A percentile compares a stretch with the other conserved stretches of the same genome.
These are phyloP conservation scores for Agrostemma githago DNA, from an alignment of 148 eudicot species.

Conservation along the genomic window DNA sequence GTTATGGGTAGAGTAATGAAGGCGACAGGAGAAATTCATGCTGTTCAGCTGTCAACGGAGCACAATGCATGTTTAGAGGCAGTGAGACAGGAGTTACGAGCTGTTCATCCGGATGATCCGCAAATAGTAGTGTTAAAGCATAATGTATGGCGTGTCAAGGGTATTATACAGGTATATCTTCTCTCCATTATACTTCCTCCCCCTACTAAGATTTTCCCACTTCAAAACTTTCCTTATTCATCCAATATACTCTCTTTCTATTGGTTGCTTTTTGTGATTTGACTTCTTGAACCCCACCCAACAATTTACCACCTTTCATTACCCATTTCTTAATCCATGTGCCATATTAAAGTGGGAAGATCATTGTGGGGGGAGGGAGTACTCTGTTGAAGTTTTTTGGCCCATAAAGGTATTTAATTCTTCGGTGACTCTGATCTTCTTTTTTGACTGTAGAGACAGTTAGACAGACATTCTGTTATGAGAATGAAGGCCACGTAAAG, in stretches of 20 bases:
- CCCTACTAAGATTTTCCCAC: no score
- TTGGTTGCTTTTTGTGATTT: no score
- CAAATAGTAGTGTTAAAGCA: slow-evolving; percentile 79
- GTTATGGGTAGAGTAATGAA: slow-evolving; percentile 72
- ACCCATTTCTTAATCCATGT: no score
- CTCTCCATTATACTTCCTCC: not conserved
- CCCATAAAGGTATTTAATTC: not conserved
- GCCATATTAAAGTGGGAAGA: no score
- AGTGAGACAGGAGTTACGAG: slow-evolving; percentile 68
- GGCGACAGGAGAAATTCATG: slow-evolving; percentile 69
- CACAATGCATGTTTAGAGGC: slow-evolving; percentile 72
- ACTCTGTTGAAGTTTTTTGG: no score
- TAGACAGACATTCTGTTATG: not conserved
- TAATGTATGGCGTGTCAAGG: slow-evolving; percentile 89
- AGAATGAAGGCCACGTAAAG: not conserved
- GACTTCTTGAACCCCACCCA: no score
- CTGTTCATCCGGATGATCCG: slow-evolving; percentile 77
- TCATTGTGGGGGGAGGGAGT: no score
- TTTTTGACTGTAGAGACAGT: not conserved
- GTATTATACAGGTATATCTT: slow-evolving; percentile 64
- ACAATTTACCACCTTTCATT: no score
- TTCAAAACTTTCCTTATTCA: no score
- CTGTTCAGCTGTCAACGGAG: slow-evolving; percentile 69
- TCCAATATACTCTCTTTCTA: no score
- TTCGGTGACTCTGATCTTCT: not conserved